phyloP scores from a whole-genome alignment of 208 protist species.

The Trypanosomatidae sp. region DNA sequence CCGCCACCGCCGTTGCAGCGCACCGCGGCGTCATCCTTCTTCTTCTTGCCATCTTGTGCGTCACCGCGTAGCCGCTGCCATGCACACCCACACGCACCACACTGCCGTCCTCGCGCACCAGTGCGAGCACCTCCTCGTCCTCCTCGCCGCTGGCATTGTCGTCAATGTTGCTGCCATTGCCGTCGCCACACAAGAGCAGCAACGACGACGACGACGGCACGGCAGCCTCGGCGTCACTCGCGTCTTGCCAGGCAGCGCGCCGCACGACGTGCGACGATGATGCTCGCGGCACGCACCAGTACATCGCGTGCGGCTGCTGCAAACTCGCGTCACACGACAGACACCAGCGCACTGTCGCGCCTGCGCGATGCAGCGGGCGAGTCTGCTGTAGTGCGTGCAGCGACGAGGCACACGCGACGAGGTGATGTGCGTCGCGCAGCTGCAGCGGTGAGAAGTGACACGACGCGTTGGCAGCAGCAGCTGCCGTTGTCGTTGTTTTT shows the following conservation, averaged over 20 bases:
- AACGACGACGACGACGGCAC: no score
- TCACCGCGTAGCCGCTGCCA: constrained; percentile 25
- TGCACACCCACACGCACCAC: constrained; percentile 15
- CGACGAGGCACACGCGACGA: constrained; percentile 14
- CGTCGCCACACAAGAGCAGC: no score
- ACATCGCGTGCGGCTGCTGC: constrained; percentile 35
- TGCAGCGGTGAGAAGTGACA: constrained; percentile 24
- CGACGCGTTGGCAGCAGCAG: background rate
- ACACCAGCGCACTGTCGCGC: constrained; percentile 40
- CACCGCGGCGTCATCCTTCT: background rate
- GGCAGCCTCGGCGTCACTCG: no score
- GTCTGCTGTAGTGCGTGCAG: constrained; percentile 11
- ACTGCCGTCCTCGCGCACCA: constrained; percentile 63
- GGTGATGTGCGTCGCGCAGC: constrained; percentile 10
- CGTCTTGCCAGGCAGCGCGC: no score
- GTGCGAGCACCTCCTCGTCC: constrained; percentile 16
- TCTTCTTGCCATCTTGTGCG: constrained; percentile 9
- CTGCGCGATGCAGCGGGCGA: constrained; percentile 8
- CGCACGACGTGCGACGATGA: no score
- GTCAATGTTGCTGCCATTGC: background rate
- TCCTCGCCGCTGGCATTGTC: background rate
- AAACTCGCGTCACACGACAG: constrained; percentile 25
- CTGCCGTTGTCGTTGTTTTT: no score
- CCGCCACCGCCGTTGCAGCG: no score
- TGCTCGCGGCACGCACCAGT: constrained; percentile 60